Evolutionary conservation across 345 rosid genomes (phyloP), one percentile per base, ranked within the genome.

Genomic region (Euphorbia peplus): DNA sequence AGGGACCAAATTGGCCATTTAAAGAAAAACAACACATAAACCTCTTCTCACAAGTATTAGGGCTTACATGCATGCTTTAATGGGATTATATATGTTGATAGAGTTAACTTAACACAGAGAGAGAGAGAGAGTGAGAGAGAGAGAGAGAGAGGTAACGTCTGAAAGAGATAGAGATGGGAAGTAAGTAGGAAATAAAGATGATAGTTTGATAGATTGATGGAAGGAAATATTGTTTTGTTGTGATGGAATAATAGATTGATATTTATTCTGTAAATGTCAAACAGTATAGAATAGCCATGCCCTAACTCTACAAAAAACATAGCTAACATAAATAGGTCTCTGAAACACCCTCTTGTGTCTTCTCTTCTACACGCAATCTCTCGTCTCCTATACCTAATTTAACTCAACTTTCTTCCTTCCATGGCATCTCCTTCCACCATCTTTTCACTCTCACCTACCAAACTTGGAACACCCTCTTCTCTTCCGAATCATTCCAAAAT

Each of bases 351-450:
- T 28, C 51, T 44, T 67, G 6, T 32, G 3, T 2, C 6, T 6
- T 32, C 47, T 63, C 79, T 47, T 64, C 78, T 62, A 82, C 83
- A 82, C 81, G 86, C 86, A 82, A 82, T 46, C 81, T 70, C 41
- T 12, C 25, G 60, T 24, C 19, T 8, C 24, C 16, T 60, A 55
- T 10, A 41, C 0, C 4, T 54, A 47, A 63, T 63, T 39, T 39
- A 8, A 35, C 9, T 39, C 65, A 2, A 19, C 6, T 28, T 18
- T 5, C 62, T 57, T 25, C 16, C 29, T 28, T n/a, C n/a, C 63
- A 9, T 26, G 8, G 4, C 67, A 1, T 24, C 30, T 12, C 12
- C 60, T n/a, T 56, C 54, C 56, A 81, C 83, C 78, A 76, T 82
- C 85, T 73, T 76, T 60, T 79, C 85, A 70, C 11, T 79, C 80